Evolutionary conservation across 148 eudicot genomes (phyloP).

Genomic region (Rhododendron mucronatum): DNA sequence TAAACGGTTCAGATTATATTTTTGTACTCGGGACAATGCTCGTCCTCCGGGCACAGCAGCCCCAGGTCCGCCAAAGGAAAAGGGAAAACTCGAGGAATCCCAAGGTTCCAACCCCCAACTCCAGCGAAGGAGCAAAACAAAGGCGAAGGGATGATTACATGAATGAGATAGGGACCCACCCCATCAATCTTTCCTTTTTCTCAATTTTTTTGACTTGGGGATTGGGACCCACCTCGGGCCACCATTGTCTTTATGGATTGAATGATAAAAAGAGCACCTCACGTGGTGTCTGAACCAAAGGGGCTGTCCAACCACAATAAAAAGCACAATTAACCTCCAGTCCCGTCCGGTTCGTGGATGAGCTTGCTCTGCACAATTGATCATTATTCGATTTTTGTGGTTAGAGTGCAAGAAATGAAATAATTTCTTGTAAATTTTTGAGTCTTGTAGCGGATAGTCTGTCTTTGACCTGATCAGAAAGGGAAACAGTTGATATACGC

Average conservation of each 20-base stretch:
- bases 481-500: too few species aligned
- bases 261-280: constrained; percentile 66
- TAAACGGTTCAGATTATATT: too few species aligned
- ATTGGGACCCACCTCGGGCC: constrained; percentile 23
- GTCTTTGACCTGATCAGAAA: too few species aligned
- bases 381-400: too few species aligned
- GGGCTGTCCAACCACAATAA: constrained; percentile 46
- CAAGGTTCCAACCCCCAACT: constrained; percentile 16
- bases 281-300: constrained; percentile 78
- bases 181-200: constrained; percentile 9
- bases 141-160: constrained; percentile 19
- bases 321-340: neutral
- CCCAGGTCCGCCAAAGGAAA: neutral
- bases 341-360: too few species aligned
- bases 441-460: too few species aligned
- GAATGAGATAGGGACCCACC: constrained; percentile 17
- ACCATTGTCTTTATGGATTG: constrained; percentile 59
- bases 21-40: too few species aligned
- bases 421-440: too few species aligned
- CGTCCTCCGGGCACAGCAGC: too few species aligned
- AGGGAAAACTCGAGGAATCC: constrained; percentile 18
- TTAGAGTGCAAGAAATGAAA: too few species aligned
- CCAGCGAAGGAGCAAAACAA: constrained; percentile 8
- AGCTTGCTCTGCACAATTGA: too few species aligned
- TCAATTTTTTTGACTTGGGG: constrained; percentile 17